phyloP scores from a whole-genome alignment of 2,329 filamentous ascomycete genomes.

The Paraconiothyrium sp. region DNA sequence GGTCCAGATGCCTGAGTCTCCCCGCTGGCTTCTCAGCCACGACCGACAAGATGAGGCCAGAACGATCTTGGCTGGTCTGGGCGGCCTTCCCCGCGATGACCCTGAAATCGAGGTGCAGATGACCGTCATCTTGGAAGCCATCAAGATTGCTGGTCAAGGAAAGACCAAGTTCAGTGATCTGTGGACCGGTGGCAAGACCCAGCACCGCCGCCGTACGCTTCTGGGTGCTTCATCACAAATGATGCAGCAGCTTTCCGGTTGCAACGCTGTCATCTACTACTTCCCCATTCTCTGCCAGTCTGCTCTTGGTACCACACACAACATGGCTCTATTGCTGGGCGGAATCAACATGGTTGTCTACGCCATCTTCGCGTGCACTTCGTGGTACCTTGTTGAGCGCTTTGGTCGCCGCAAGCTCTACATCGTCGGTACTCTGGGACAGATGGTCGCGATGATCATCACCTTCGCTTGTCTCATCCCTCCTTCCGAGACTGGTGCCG shows the following conservation, averaged over 20 bases:
- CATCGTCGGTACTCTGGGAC: constrained; percentile 58
- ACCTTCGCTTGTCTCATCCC: constrained; percentile 13
- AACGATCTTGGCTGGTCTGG: constrained; percentile 57
- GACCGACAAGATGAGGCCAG: constrained; percentile 55
- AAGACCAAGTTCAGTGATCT: constrained; percentile 44
- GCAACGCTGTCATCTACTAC: constrained; percentile 40
- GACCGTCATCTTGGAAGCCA: constrained; percentile 55
- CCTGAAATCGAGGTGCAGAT: constrained; percentile 58
- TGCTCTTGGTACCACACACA: constrained; percentile 62
- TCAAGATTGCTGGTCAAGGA: constrained; percentile 53
- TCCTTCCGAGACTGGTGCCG: constrained; percentile 4
- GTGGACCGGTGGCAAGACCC: constrained; percentile 59
- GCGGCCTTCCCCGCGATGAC: constrained; percentile 53
- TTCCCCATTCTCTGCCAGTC: constrained; percentile 54
- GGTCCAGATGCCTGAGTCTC: constrained; percentile 57
- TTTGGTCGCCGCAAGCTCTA: constrained; percentile 62
- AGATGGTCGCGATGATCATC: constrained; percentile 62
- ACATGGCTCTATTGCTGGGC: constrained; percentile 56
- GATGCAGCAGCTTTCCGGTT: constrained; percentile 57
- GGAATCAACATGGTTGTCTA: constrained; percentile 66
- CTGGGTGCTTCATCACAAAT: constrained; percentile 62
- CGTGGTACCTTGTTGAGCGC: constrained; percentile 72
- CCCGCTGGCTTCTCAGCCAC: constrained; percentile 56
- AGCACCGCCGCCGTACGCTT: constrained; percentile 59
- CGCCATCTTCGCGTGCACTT: constrained; percentile 64